Percentiles rank a stretch among this genome's conserved stretches.
These are phyloP conservation scores for Ogataea nonfermentans DNA, from an alignment of 805 yeast species.

Conservation along the genomic window DNA sequence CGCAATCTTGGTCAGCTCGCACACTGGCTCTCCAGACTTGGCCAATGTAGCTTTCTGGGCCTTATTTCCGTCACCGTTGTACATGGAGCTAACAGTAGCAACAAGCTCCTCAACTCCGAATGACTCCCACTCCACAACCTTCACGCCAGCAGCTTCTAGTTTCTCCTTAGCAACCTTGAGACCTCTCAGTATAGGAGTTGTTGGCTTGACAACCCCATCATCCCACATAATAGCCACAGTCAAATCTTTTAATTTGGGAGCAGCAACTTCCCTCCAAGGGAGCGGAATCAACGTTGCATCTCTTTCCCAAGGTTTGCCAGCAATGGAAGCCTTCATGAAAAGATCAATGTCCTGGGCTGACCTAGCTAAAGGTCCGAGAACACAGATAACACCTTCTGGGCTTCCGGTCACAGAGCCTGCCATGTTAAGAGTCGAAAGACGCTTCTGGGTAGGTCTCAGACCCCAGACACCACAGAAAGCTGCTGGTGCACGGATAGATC, in stretches of 20 bases:
- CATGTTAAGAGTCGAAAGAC: constrained; percentile 42
- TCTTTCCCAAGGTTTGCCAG: constrained; percentile 52
- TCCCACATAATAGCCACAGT: constrained; percentile 47
- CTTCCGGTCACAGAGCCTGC: constrained; percentile 41
- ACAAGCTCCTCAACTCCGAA: constrained; percentile 54
- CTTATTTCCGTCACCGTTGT: constrained; percentile 61
- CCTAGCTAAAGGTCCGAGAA: constrained; percentile 47
- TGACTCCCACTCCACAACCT: constrained; percentile 51
- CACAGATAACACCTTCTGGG: constrained; percentile 45
- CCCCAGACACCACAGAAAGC: constrained; percentile 52
- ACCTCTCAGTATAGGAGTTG: constrained; percentile 42
- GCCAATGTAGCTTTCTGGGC: constrained; percentile 46
- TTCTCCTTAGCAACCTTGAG: constrained; percentile 49
- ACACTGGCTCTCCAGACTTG: constrained; percentile 65
- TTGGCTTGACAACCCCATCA: constrained; percentile 50
- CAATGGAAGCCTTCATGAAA: constrained; percentile 45
- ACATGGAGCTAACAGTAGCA: constrained; percentile 51
- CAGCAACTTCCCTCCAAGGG: constrained; percentile 46
- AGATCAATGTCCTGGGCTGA: constrained; percentile 48
- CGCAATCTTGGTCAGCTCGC: constrained; percentile 51
- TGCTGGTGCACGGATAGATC: constrained; percentile 38
- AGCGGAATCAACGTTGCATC: constrained; percentile 49
- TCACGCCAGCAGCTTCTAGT: constrained; percentile 53
- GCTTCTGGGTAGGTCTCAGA: constrained; percentile 47
- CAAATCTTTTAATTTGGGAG: constrained; percentile 35